Evolutionary conservation across 441 rosid genomes (phyloP).

Genomic region (Pelargonium myrrhifolium): DNA sequence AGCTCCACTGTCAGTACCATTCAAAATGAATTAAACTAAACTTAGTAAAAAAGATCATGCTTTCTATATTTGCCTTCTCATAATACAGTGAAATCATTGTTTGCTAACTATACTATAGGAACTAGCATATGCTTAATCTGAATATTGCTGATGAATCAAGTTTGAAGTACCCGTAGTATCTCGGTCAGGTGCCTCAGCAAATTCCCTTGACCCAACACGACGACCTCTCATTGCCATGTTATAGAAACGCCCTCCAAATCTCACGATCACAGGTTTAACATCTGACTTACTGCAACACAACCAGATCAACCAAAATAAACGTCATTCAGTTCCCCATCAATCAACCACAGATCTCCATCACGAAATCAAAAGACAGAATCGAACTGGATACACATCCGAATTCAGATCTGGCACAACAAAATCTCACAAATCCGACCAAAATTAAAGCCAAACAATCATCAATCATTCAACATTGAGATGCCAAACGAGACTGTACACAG

Average conservation of each 20-base stretch:
- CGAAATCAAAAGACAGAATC: background rate
- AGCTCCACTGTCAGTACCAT: slow-evolving; percentile 15
- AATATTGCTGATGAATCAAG: background rate
- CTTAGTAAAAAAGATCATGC: background rate
- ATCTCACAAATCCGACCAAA: background rate
- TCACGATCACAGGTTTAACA: background rate
- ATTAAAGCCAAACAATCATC: slow-evolving; percentile 2
- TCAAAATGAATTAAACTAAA: background rate
- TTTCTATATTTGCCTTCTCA: background rate
- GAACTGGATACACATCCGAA: background rate
- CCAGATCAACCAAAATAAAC: slow-evolving; percentile 1
- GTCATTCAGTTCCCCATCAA: background rate
- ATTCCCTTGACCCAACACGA: slow-evolving; percentile 1
- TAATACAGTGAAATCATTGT: background rate
- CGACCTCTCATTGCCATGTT: slow-evolving; percentile 8
- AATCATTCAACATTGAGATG: background rate
- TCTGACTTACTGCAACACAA: slow-evolving; percentile 1
- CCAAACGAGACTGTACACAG: background rate
- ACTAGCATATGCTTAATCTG: background rate
- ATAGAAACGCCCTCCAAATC: background rate
- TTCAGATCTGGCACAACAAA: slow-evolving; percentile 5
- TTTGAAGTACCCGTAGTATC: slow-evolving; percentile 1
- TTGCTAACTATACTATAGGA: background rate
- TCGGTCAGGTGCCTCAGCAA: background rate
- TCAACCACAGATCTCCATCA: no score